Percentiles rank a stretch among this genome's conserved stretches.
phyloP scores from a whole-genome alignment of 139 green algal species.

The Coelastrella sp. region DNA sequence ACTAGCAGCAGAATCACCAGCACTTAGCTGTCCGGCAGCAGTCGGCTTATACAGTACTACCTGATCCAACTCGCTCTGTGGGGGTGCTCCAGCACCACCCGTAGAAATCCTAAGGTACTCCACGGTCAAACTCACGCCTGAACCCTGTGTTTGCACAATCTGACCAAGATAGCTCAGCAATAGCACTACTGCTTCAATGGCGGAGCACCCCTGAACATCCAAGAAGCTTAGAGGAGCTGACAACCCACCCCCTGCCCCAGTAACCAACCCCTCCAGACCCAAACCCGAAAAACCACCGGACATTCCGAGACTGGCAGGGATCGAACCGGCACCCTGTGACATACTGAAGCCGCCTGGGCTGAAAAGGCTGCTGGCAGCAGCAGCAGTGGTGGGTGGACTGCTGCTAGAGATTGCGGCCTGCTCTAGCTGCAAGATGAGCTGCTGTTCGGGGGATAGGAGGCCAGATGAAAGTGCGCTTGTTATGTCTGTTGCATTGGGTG shows the following conservation, averaged over 20 bases:
- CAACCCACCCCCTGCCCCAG: neutral
- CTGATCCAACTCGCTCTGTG: neutral
- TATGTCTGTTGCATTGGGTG: neutral
- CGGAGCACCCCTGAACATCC: constrained; percentile 33
- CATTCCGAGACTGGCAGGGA: neutral
- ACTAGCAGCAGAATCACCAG: neutral
- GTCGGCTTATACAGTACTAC: neutral
- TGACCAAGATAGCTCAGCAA: constrained; percentile 34
- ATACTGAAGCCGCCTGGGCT: neutral
- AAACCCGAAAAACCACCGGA: neutral
- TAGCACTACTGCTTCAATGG: constrained; percentile 18
- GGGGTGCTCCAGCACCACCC: neutral
- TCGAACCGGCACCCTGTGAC: neutral
- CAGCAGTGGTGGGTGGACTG: neutral
- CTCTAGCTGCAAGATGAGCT: constrained; percentile 36
- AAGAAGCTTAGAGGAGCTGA: constrained; percentile 1
- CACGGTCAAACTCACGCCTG: neutral
- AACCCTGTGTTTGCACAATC: neutral
- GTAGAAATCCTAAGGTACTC: constrained; percentile 13
- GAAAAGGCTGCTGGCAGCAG: neutral
- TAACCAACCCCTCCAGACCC: neutral
- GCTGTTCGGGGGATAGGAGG: constrained; percentile 37
- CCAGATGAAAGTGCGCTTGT: neutral
- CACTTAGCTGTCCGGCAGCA: neutral
- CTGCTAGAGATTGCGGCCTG: neutral